A percentile compares a stretch with the other conserved stretches of the same genome.
These are phyloP conservation scores for Aspergillus pseudotamarii DNA, from an alignment of 2,329 filamentous ascomycete species.

Conservation along the genomic window DNA sequence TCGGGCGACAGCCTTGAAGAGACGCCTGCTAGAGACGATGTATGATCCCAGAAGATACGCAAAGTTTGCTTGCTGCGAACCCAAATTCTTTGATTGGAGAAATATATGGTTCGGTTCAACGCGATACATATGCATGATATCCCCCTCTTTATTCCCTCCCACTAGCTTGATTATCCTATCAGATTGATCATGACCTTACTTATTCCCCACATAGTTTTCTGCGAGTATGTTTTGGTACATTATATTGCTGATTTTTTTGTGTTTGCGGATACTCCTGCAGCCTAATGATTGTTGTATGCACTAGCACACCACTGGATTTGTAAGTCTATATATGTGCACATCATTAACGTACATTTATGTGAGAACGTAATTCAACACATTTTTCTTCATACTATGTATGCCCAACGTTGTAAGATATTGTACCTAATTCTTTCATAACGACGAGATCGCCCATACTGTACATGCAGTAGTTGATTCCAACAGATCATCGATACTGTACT, in stretches of 20 bases:
- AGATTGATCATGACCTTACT: constrained; percentile 22
- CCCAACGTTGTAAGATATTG: background rate
- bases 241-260: constrained; percentile 11
- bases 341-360: background rate
- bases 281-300: background rate
- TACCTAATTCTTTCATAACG: background rate
- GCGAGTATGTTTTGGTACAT: constrained; percentile 31
- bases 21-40: constrained; percentile 33
- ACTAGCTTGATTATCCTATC: constrained; percentile 13
- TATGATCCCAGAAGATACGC: constrained; percentile 19
- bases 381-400: background rate
- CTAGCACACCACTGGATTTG: background rate
- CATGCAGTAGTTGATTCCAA: background rate
- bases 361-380: background rate
- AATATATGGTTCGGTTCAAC: constrained; percentile 5
- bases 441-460: background rate
- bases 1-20: constrained; percentile 53
- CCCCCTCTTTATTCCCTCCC: constrained; percentile 12
- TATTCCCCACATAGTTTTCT: constrained; percentile 41
- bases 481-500: constrained; percentile 44
- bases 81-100: background rate
- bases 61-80: background rate
- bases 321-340: background rate
- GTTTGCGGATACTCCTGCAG: background rate
- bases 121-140: constrained; percentile 15